Evolutionary conservation across 208 protist genomes (phyloP).

Genomic region (Crithidia acanthocephali): DNA sequence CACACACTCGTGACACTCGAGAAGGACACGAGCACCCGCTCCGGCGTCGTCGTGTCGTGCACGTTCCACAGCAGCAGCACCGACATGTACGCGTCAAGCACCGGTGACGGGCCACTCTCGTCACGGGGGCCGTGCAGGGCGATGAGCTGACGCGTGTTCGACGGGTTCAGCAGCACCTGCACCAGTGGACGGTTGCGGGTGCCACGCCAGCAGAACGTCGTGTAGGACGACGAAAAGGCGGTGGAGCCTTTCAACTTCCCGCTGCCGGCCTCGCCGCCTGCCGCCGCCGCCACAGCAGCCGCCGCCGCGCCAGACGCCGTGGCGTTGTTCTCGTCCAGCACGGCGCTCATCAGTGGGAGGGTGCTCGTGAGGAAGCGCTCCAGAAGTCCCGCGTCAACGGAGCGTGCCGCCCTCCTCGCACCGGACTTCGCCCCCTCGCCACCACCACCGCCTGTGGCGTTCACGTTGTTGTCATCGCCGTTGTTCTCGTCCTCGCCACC

Average conservation of each 20-base stretch:
- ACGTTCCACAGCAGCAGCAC: conserved; percentile 84
- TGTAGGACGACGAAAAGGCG: conserved; percentile 59
- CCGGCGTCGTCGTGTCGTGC: conserved; percentile 55
- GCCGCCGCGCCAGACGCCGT: conserved; percentile 17
- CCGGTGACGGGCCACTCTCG: conserved; percentile 41
- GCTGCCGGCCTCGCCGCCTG: not conserved
- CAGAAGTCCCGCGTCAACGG: conserved; percentile 62
- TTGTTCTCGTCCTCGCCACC: conserved; percentile 5
- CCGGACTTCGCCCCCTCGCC: not conserved
- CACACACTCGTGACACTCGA: conserved; percentile 58
- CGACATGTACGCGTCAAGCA: conserved; percentile 62
- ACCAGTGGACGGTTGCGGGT: conserved; percentile 59
- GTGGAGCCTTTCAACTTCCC: conserved; percentile 49
- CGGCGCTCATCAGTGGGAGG: conserved; percentile 67
- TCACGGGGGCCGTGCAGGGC: conserved; percentile 48
- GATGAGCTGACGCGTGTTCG: conserved; percentile 47
- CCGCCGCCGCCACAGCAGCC: not conserved
- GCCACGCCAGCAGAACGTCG: conserved; percentile 47
- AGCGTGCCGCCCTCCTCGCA: conserved; percentile 10
- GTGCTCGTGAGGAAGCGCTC: conserved; percentile 63
- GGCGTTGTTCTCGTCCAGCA: conserved; percentile 70
- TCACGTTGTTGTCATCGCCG: not conserved
- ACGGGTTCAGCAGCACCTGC: conserved; percentile 55
- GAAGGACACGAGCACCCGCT: conserved; percentile 65
- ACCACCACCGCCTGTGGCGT: not conserved